Evolutionary conservation across 306 rosid species (phyloP).

Genomic region (Quillaja saponaria): DNA sequence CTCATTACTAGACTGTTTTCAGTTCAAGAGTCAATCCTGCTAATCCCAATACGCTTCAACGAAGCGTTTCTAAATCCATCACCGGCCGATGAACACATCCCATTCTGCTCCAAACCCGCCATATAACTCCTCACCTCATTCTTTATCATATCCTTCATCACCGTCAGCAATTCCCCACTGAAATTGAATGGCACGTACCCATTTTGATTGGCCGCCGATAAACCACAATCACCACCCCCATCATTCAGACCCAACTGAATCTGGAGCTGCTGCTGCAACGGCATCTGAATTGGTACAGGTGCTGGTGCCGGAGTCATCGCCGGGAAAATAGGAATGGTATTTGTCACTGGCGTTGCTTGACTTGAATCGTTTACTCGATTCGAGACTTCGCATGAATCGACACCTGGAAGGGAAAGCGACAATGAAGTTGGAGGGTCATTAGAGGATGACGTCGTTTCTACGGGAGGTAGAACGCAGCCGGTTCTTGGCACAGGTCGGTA

Average conservation of each 20-base stretch:
- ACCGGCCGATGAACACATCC: constrained; percentile 39
- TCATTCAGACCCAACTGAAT: constrained; percentile 9
- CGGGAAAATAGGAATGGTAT: constrained; percentile 35
- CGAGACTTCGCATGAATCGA: constrained; percentile 49
- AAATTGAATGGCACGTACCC: constrained; percentile 50
- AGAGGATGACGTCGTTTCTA: constrained; percentile 61
- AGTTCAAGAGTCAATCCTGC: constrained; percentile 53
- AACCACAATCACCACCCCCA: neutral
- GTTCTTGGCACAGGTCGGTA: constrained; percentile 73
- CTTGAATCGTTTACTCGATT: constrained; percentile 32
- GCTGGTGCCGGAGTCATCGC: constrained; percentile 25
- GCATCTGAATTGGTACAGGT: neutral
- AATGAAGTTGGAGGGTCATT: constrained; percentile 81
- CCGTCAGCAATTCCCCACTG: constrained; percentile 59
- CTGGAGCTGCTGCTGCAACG: constrained; percentile 5
- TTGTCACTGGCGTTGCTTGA: neutral
- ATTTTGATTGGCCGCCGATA: neutral
- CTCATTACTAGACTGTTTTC: neutral
- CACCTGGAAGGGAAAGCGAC: constrained; percentile 79
- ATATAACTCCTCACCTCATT: constrained; percentile 86
- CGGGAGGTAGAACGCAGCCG: constrained; percentile 59
- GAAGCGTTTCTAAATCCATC: constrained; percentile 65
- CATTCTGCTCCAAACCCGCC: constrained; percentile 69
- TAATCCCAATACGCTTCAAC: constrained; percentile 62
- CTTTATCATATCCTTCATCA: constrained; percentile 96